Evolutionary conservation across 2,329 filamentous ascomycete genomes (phyloP).

Genomic region (Blumeria hordei): DNA sequence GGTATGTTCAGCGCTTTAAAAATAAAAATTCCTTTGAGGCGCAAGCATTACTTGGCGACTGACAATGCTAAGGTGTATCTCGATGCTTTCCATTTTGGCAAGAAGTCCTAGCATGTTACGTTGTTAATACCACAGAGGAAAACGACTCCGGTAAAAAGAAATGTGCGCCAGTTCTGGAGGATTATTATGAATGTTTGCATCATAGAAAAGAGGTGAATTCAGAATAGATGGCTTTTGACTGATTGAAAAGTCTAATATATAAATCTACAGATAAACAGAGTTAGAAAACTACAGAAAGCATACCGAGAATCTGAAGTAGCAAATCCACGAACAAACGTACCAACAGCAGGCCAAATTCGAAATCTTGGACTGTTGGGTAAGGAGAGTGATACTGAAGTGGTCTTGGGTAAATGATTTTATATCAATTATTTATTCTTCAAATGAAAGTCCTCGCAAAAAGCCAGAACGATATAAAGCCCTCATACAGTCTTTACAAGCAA

Average conservation of each 20-base stretch:
- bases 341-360: slow-evolving; percentile 66
- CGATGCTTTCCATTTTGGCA: slow-evolving; percentile 99
- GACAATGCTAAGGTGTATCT: slow-evolving; percentile 14
- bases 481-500: too few relatives aligned
- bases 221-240: neutral
- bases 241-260: slow-evolving; percentile 2
- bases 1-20: slow-evolving; percentile 27
- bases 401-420: slow-evolving; percentile 16
- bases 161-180: slow-evolving; percentile 65
- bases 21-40: neutral
- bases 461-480: too few relatives aligned
- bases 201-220: slow-evolving; percentile 84
- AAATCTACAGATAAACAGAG: slow-evolving; percentile 39
- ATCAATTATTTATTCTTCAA: neutral
- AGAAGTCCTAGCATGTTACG: slow-evolving; percentile 94
- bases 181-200: slow-evolving; percentile 97
- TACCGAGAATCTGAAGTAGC: slow-evolving; percentile 60
- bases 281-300: slow-evolving; percentile 54
- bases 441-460: too few relatives aligned
- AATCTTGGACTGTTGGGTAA: slow-evolving; percentile 65
- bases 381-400: slow-evolving; percentile 52
- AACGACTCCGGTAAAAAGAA: slow-evolving; percentile 66
- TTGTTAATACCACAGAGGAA: slow-evolving; percentile 67
- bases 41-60: slow-evolving; percentile 9
- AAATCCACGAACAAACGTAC: slow-evolving; percentile 55